Evolutionary conservation across 2,329 filamentous ascomycete species (phyloP).

Genomic region (Bipolaris sorokiniana): DNA sequence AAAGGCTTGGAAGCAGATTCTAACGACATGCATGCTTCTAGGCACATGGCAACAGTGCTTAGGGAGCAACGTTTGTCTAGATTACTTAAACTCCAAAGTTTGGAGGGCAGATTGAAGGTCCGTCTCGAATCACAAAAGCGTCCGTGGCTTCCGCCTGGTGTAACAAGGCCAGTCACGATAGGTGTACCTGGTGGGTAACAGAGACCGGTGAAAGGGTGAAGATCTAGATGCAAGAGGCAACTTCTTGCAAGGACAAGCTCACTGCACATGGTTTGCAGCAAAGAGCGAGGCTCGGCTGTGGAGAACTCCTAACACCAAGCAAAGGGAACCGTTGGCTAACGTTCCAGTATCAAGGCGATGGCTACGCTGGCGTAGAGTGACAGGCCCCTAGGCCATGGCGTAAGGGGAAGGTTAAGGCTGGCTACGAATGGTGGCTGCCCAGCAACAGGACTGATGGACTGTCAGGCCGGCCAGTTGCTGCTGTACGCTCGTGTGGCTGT

Average conservation of each 20-base stretch:
- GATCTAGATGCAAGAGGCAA: slow-evolving; percentile 18
- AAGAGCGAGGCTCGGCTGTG: slow-evolving; percentile 14
- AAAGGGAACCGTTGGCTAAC: background rate
- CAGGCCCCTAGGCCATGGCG: slow-evolving; percentile 36
- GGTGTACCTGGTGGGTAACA: slow-evolving; percentile 14
- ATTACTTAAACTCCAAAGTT: background rate
- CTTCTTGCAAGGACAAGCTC: slow-evolving; percentile 18
- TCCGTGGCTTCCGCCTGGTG: slow-evolving; percentile 37
- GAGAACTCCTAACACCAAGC: slow-evolving; percentile 17
- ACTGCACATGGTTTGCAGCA: slow-evolving; percentile 10
- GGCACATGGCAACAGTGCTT: background rate
- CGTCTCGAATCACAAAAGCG: slow-evolving; percentile 37
- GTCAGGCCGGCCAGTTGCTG: slow-evolving; percentile 42
- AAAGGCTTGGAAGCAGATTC: background rate
- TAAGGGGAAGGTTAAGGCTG: slow-evolving; percentile 26
- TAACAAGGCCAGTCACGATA: slow-evolving; percentile 32
- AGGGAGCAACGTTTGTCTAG: background rate
- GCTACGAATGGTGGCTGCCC: slow-evolving; percentile 26
- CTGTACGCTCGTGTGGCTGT: slow-evolving; percentile 30
- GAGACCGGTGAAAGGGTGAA: slow-evolving; percentile 15
- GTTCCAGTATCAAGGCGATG: slow-evolving; percentile 16
- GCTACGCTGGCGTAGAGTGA: slow-evolving; percentile 41
- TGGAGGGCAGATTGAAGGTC: slow-evolving; percentile 30
- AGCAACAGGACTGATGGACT: slow-evolving; percentile 34
- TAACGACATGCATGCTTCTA: background rate